These are phyloP conservation scores for Thraustochytrium striatum DNA, from an alignment of 352 stramenopile genomes.

Conservation along the genomic window DNA sequence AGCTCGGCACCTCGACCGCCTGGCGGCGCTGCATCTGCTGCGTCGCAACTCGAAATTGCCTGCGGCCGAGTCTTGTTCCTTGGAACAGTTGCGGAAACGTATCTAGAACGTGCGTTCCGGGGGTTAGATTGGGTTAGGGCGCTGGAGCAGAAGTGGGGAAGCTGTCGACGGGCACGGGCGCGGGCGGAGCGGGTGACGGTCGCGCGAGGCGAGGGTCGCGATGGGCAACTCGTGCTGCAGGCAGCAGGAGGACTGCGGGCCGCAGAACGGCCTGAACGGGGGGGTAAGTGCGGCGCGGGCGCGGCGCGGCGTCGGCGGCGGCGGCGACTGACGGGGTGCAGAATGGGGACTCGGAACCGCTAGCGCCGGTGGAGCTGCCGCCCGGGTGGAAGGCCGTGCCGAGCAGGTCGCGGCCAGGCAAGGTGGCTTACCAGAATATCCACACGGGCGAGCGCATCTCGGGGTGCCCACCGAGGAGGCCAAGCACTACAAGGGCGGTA, in stretches of 20 bases:
- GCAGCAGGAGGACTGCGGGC: neutral
- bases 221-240: constrained; percentile 39
- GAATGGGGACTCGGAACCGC: constrained; percentile 28
- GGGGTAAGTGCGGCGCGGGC: neutral
- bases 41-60: neutral
- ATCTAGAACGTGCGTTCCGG: too few relatives aligned
- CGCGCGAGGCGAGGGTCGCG: too few relatives aligned
- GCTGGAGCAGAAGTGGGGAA: too few relatives aligned
- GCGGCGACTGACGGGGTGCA: neutral
- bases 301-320: neutral
- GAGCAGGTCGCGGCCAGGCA: constrained; percentile 22
- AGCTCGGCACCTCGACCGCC: neutral
- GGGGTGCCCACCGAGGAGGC: constrained; percentile 21
- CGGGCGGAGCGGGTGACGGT: too few relatives aligned
- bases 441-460: constrained; percentile 8
- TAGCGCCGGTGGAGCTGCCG: constrained; percentile 36
- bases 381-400: constrained; percentile 44
- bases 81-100: too few relatives aligned
- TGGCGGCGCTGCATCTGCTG: neutral
- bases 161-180: too few relatives aligned
- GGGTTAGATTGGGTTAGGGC: too few relatives aligned
- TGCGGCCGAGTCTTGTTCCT: neutral
- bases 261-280: neutral
- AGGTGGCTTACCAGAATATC: constrained; percentile 46
- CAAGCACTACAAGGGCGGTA: constrained; percentile 44